These are phyloP conservation scores for Silene vulgaris DNA, from an alignment of 179 eudicot genomes.

Conservation along the genomic window DNA sequence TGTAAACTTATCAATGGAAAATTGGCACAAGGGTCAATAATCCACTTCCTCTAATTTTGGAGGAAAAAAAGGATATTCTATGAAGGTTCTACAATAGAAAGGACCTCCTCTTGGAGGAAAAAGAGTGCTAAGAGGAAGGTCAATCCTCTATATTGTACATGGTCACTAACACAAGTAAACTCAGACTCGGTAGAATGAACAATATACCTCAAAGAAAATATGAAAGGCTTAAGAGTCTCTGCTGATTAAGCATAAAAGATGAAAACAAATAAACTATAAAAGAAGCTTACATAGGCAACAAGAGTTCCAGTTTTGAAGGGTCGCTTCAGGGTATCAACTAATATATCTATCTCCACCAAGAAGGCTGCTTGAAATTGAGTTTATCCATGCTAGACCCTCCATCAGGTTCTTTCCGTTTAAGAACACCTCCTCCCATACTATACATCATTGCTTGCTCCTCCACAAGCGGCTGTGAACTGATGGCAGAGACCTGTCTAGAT, in stretches of 20 bases:
- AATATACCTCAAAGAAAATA: not conserved
- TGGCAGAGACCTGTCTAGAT: conserved; percentile 31
- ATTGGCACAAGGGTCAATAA: too few relatives aligned
- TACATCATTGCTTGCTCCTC: conserved; percentile 44
- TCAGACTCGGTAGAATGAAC: not conserved
- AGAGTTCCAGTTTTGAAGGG: conserved; percentile 29
- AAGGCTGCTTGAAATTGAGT: conserved; percentile 57
- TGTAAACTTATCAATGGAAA: too few relatives aligned
- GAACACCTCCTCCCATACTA: conserved; percentile 35
- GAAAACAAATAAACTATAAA: conserved; percentile 7
- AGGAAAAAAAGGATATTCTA: too few relatives aligned
- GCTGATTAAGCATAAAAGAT: conserved; percentile 20
- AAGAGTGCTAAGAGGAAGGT: too few relatives aligned
- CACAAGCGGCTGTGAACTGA: conserved; percentile 27
- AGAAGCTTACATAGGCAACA: conserved; percentile 39
- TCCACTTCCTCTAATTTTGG: too few relatives aligned
- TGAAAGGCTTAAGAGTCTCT: not conserved
- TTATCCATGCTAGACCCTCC: conserved; percentile 62
- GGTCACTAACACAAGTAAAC: not conserved
- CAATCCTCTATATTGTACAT: too few relatives aligned
- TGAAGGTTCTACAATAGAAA: too few relatives aligned
- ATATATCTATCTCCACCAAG: conserved; percentile 57
- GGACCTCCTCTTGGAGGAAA: too few relatives aligned
- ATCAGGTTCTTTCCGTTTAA: conserved; percentile 44
- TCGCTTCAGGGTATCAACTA: conserved; percentile 17